Conservation (phyloP, 108 stramenopile species). For the Seminavis robusta region DNA sequence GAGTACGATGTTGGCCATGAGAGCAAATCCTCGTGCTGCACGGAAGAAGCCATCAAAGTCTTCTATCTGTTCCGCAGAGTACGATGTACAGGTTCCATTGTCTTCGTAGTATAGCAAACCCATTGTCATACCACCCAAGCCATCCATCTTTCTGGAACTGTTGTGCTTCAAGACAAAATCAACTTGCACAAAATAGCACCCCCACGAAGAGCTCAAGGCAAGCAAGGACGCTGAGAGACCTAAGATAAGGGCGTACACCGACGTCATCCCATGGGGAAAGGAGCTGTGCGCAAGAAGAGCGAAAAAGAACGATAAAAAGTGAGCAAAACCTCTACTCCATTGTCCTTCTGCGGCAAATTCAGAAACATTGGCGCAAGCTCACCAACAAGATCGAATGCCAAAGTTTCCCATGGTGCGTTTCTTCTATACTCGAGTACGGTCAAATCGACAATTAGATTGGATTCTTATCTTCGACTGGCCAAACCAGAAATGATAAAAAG, state of each 20-base stretch:
- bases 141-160: neutral
- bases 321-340: no score
- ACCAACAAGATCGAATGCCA: no score
- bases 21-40: slow-evolving; percentile 1
- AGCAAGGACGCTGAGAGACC: neutral
- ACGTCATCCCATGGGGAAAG: slow-evolving; percentile 1
- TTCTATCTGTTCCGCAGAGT: slow-evolving; percentile 3
- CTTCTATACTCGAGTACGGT: no score
- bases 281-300: neutral
- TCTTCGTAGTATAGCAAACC: slow-evolving; percentile 7
- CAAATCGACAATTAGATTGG: no score
- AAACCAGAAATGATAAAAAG: no score
- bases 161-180: neutral
- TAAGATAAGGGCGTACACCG: slow-evolving; percentile 4
- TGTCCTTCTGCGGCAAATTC: no score
- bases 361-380: no score
- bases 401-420: no score
- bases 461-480: no score
- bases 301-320: no score
- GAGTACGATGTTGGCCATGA: slow-evolving; percentile 2
- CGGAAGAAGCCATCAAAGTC: neutral
- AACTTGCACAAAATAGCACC: slow-evolving; percentile 5
- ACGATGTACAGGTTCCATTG: neutral
- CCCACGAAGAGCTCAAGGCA: slow-evolving; percentile 3
- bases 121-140: neutral